Evolutionary conservation across 345 rosid species (phyloP).

Genomic region (Cochlearia excelsa): DNA sequence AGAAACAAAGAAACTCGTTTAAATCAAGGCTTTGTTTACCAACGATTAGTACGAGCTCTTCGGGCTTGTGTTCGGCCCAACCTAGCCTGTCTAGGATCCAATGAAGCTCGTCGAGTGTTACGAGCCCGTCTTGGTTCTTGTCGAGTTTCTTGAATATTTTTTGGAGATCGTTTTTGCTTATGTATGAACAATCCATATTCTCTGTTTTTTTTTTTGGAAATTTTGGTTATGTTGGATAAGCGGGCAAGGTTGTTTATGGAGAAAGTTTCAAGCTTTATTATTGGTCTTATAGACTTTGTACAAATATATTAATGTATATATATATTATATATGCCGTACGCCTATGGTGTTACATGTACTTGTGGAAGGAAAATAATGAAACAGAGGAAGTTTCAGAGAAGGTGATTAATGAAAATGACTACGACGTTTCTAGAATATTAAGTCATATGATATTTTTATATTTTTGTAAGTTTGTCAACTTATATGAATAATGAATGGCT

Average conservation of each 20-base stretch:
- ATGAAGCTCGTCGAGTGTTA: conserved; percentile 65
- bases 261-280: conserved; percentile 18
- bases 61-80: conserved; percentile 29
- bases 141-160: conserved; percentile 66
- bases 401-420: conserved; percentile 5
- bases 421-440: conserved; percentile 23
- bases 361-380: conserved; percentile 12
- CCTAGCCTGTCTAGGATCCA: conserved; percentile 65
- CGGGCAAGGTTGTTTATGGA: conserved; percentile 6
- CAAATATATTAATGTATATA: not conserved
- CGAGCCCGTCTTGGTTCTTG: conserved; percentile 62
- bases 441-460: conserved; percentile 17
- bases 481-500: too few species aligned
- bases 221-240: conserved; percentile 16
- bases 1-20: conserved; percentile 60
- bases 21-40: conserved; percentile 58
- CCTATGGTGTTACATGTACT: conserved; percentile 9
- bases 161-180: conserved; percentile 45
- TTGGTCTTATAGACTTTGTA: conserved; percentile 3
- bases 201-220: conserved; percentile 3
- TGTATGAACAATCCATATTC: conserved; percentile 40
- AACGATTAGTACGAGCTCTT: conserved; percentile 55
- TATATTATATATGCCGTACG: not conserved
- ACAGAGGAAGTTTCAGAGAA: conserved; percentile 29
- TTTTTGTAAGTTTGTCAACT: too few species aligned